These are phyloP conservation scores for Cokeromyces recurvatus DNA, from an alignment of 371 early-diverging fungal species.

Conservation along the genomic window DNA sequence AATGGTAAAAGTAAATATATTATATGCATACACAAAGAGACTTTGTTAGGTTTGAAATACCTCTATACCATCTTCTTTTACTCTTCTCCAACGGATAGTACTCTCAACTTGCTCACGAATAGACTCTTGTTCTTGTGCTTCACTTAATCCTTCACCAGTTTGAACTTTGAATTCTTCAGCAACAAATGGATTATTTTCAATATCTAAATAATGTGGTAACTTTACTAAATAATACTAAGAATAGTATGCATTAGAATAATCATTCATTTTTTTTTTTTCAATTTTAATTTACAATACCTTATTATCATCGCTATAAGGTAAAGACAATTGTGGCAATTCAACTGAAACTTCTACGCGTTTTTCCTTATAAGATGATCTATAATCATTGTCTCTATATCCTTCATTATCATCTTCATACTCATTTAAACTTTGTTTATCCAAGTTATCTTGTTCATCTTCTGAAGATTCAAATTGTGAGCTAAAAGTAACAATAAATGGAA, in stretches of 20 bases:
- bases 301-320: slow-evolving; percentile 30
- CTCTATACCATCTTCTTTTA: slow-evolving; percentile 27
- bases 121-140: slow-evolving; percentile 33
- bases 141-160: slow-evolving; percentile 36
- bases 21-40: too few species aligned
- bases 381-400: slow-evolving; percentile 21
- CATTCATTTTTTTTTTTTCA: neutral
- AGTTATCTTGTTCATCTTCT: too few species aligned
- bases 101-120: slow-evolving; percentile 64
- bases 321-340: slow-evolving; percentile 33
- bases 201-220: slow-evolving; percentile 68
- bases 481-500: too few species aligned
- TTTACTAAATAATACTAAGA: slow-evolving; percentile 62
- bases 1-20: too few species aligned
- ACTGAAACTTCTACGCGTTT: slow-evolving; percentile 32
- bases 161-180: slow-evolving; percentile 52
- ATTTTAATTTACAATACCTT: slow-evolving; percentile 20
- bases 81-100: slow-evolving; percentile 77
- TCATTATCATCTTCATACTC: slow-evolving; percentile 9
- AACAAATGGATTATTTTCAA: slow-evolving; percentile 69
- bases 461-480: too few species aligned
- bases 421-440: too few species aligned
- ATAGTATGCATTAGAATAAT: neutral
- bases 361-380: slow-evolving; percentile 20
- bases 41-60: slow-evolving; percentile 15